Percentiles rank a stretch among this genome's conserved stretches.
Conservation (phyloP, 1,139 yeast genomes). For the Blastobotrys apis region DNA sequence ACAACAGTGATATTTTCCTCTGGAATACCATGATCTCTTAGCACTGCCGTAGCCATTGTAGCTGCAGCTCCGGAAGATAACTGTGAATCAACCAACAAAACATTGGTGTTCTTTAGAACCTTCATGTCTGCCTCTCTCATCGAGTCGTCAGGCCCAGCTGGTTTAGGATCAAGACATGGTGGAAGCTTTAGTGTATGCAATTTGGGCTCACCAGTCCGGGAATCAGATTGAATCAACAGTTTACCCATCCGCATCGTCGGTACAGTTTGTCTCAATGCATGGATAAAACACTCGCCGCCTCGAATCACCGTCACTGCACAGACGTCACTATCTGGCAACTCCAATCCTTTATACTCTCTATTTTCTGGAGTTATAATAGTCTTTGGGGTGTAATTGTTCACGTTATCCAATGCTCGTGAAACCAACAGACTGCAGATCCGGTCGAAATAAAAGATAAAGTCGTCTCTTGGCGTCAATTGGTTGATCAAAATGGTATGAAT, state of each 20-base stretch:
- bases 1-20: slow-evolving; percentile 64
- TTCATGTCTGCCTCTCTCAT: slow-evolving; percentile 20
- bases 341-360: slow-evolving; percentile 40
- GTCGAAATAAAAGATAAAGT: slow-evolving; percentile 81
- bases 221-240: slow-evolving; percentile 79
- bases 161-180: slow-evolving; percentile 28
- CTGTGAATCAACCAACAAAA: slow-evolving; percentile 80
- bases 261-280: slow-evolving; percentile 65
- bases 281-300: slow-evolving; percentile 90
- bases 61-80: slow-evolving; percentile 90
- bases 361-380: slow-evolving; percentile 47
- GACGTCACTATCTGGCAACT: slow-evolving; percentile 43
- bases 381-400: slow-evolving; percentile 31
- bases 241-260: slow-evolving; percentile 81
- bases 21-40: slow-evolving; percentile 73
- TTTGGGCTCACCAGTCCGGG: slow-evolving; percentile 89
- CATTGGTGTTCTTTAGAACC: slow-evolving; percentile 38
- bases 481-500: slow-evolving; percentile 68
- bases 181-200: slow-evolving; percentile 72
- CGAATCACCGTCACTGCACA: slow-evolving; percentile 77
- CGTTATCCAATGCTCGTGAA: slow-evolving; percentile 58
- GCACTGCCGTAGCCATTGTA: slow-evolving; percentile 87
- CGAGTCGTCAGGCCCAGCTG: slow-evolving; percentile 13
- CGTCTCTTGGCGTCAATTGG: slow-evolving; percentile 55
- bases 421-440: slow-evolving; percentile 69